phyloP scores from a whole-genome alignment of 768 basidiomycete species.

The Heimioporus sp. region DNA sequence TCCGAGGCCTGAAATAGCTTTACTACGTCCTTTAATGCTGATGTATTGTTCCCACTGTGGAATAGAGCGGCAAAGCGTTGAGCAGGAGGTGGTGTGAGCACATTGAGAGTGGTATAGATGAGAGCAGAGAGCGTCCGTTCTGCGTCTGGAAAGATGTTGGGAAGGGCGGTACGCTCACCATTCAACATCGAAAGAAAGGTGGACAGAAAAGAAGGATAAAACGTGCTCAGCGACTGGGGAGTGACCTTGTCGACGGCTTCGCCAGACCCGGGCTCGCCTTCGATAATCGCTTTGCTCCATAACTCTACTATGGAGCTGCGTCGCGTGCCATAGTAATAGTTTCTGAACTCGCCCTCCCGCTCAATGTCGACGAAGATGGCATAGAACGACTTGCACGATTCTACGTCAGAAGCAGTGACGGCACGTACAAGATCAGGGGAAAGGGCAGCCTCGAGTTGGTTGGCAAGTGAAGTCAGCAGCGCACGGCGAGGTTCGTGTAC shows the following conservation, averaged over 20 bases:
- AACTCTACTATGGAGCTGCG: conserved; percentile 57
- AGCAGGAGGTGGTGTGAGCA: conserved; percentile 77
- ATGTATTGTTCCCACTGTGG: conserved; percentile 55
- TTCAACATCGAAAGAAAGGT: conserved; percentile 63
- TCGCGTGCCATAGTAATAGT: conserved; percentile 90
- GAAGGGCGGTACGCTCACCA: conserved; percentile 69
- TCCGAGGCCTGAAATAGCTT: conserved; percentile 70
- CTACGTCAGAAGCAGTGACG: conserved; percentile 74
- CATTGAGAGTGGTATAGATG: conserved; percentile 76
- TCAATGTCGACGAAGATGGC: conserved; percentile 89
- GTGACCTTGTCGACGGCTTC: conserved; percentile 43
- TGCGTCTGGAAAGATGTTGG: conserved; percentile 87
- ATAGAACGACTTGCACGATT: conserved; percentile 75
- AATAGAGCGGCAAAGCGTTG: conserved; percentile 73
- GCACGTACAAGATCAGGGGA: conserved; percentile 89
- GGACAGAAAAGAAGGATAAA: conserved; percentile 75
- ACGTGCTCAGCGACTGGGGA: conserved; percentile 53
- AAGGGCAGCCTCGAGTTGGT: conserved; percentile 90
- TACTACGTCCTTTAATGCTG: conserved; percentile 70
- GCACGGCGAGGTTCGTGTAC: conserved; percentile 77
- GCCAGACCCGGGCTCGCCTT: conserved; percentile 16
- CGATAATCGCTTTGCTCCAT: conserved; percentile 65
- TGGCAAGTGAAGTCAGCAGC: conserved; percentile 89
- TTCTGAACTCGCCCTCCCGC: conserved; percentile 87
- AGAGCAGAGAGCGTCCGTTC: conserved; percentile 73